Evolutionary conservation across 2,329 filamentous ascomycete genomes (phyloP).

Genomic region (Monosporascus sp.): DNA sequence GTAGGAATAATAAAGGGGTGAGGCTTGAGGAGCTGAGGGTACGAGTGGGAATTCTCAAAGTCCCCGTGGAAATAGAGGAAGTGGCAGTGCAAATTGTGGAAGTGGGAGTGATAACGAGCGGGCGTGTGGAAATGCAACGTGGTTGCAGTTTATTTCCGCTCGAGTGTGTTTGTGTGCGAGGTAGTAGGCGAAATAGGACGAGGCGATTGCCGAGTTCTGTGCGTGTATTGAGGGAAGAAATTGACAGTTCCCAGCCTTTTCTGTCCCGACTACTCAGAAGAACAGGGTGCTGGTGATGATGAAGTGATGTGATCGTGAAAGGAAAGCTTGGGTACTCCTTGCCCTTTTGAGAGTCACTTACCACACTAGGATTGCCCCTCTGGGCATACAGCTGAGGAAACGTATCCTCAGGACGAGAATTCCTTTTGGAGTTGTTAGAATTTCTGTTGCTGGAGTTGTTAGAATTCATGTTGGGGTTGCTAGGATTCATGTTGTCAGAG

Average conservation of each 20-base stretch:
- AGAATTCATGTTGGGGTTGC: constrained; percentile 64
- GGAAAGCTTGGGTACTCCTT: not conserved
- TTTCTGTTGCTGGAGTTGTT: constrained; percentile 66
- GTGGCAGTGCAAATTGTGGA: too few species aligned
- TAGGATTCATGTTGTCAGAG: constrained; percentile 65
- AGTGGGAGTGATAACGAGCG: too few species aligned
- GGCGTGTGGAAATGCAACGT: not conserved
- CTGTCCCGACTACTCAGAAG: too few species aligned
- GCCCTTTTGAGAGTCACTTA: constrained; percentile 28
- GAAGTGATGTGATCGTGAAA: not conserved
- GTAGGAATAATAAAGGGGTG: too few species aligned
- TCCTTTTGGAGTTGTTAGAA: constrained; percentile 59
- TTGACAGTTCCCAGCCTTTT: too few species aligned
- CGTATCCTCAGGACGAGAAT: constrained; percentile 71
- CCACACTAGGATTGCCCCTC: constrained; percentile 40
- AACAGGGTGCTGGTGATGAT: too few species aligned
- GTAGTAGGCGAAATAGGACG: not conserved
- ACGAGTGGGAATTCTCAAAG: not conserved
- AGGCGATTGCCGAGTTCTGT: not conserved
- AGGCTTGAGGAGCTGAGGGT: not conserved
- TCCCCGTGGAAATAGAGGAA: too few species aligned
- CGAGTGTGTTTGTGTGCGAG: not conserved
- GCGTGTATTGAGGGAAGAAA: not conserved
- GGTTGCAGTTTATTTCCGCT: not conserved
- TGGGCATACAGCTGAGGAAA: constrained; percentile 80